Conservation (phyloP, 2,329 filamentous ascomycete genomes). For the Ceratocystis cubensis region DNA sequence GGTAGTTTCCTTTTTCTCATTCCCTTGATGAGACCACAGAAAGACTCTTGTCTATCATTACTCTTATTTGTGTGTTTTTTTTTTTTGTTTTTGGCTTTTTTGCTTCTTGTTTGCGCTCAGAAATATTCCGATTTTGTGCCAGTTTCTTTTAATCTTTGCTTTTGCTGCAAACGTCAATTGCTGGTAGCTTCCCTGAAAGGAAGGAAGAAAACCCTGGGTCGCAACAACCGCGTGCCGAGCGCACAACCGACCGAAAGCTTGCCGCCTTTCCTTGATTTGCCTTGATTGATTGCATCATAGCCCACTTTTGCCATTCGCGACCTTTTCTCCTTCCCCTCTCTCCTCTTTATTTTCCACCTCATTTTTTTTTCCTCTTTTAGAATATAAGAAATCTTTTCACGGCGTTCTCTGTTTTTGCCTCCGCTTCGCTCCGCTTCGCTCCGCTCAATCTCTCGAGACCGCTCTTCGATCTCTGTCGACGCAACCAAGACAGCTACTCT, state of each 20-base stretch:
- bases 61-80: neutral
- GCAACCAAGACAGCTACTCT: neutral
- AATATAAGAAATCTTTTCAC: neutral
- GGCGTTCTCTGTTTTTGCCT: neutral
- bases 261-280: too few relatives aligned
- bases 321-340: neutral
- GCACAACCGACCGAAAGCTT: constrained; percentile 1
- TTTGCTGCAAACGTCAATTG: neutral
- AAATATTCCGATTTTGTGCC: neutral
- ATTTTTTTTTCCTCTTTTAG: neutral
- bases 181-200: neutral
- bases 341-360: neutral
- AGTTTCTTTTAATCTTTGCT: neutral
- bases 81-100: neutral
- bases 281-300: neutral
- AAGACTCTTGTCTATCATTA: neutral
- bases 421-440: neutral
- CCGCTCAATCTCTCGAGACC: neutral
- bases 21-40: neutral
- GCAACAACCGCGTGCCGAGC: constrained; percentile 12
- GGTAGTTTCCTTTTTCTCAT: neutral
- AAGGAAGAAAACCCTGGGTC: neutral
- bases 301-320: neutral
- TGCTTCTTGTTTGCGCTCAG: neutral
- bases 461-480: neutral